phyloP scores from a whole-genome alignment of 1,284 basidiomycete genomes.

The Earliella scabrosa region DNA sequence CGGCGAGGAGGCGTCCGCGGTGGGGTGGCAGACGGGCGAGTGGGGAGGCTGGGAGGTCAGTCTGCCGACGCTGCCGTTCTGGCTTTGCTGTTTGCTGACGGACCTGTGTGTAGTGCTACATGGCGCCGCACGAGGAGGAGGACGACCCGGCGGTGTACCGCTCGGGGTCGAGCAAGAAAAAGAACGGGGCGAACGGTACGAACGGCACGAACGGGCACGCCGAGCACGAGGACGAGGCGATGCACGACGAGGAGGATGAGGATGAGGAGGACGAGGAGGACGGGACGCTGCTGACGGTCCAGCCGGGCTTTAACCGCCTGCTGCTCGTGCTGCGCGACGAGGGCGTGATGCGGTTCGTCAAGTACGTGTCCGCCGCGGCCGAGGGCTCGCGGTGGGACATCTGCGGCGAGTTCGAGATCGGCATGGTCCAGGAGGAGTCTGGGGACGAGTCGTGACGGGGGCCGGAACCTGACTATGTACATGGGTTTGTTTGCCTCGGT shows the following conservation, averaged over 20 bases:
- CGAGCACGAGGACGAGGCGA: conserved; percentile 30
- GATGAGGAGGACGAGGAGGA: conserved; percentile 79
- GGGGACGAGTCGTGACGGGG: conserved; percentile 20
- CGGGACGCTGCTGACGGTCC: conserved; percentile 86
- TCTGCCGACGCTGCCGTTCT: too few relatives aligned
- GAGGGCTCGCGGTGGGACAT: conserved; percentile 91
- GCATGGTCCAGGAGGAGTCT: conserved; percentile 60
- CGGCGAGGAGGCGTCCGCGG: conserved; percentile 34
- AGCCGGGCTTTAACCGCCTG: conserved; percentile 91
- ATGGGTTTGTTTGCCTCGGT: too few relatives aligned
- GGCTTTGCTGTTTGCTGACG: too few relatives aligned
- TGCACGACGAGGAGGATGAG: conserved; percentile 36
- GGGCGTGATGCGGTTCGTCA: conserved; percentile 92
- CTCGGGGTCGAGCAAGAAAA: conserved; percentile 55
- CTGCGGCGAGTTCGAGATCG: conserved; percentile 87
- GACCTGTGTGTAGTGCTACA: conserved; percentile 89
- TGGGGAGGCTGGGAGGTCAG: conserved; percentile 94
- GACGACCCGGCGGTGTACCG: conserved; percentile 96
- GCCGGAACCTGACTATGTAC: too few relatives aligned
- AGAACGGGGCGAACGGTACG: conserved; percentile 36
- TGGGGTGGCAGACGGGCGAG: conserved; percentile 78
- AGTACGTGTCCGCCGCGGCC: conserved; percentile 89
- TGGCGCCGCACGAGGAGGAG: conserved; percentile 91
- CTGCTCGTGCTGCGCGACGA: conserved; percentile 92
- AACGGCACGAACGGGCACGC: conserved; percentile 26